Evolutionary conservation across 2,329 filamentous ascomycete genomes (phyloP).

Genomic region (Aspergillus ochraceus): DNA sequence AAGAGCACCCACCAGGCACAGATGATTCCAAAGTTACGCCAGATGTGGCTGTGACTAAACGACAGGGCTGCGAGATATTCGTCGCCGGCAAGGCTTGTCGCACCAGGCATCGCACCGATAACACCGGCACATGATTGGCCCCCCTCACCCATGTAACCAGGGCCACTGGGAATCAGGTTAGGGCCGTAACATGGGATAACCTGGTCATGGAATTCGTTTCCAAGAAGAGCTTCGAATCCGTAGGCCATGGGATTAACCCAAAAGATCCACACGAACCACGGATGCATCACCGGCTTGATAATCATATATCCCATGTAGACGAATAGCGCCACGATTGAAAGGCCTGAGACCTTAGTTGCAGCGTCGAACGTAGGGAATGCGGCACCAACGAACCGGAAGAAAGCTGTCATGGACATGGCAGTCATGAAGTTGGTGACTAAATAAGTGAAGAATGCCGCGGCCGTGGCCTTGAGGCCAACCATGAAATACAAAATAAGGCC

Average conservation of each 20-base stretch:
- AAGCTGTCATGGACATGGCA: conserved; percentile 56
- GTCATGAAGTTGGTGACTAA: conserved; percentile 52
- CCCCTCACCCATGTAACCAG: conserved; percentile 22
- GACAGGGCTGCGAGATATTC: conserved; percentile 56
- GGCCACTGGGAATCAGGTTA: conserved; percentile 29
- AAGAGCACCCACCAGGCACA: conserved; percentile 63
- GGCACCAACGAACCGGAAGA: conserved; percentile 57
- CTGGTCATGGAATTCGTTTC: conserved; percentile 32
- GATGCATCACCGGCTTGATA: conserved; percentile 45
- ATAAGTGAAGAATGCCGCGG: conserved; percentile 60
- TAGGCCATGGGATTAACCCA: conserved; percentile 35
- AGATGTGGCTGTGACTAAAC: conserved; percentile 52
- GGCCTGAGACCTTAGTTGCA: conserved; percentile 52
- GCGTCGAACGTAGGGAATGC: conserved; percentile 55
- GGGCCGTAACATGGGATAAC: conserved; percentile 27
- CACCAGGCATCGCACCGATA: conserved; percentile 52
- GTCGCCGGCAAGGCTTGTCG: conserved; percentile 53
- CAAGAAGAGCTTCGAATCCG: conserved; percentile 29
- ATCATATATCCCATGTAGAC: conserved; percentile 43
- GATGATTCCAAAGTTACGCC: conserved; percentile 61
- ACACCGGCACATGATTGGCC: conserved; percentile 55
- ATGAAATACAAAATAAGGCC: conserved; percentile 62
- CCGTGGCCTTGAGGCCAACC: conserved; percentile 53
- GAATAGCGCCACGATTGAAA: conserved; percentile 27
- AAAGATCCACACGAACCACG: conserved; percentile 46